Conservation (phyloP, 345 rosid species). For the sweet orange (Citrus sinensis) region DNA sequence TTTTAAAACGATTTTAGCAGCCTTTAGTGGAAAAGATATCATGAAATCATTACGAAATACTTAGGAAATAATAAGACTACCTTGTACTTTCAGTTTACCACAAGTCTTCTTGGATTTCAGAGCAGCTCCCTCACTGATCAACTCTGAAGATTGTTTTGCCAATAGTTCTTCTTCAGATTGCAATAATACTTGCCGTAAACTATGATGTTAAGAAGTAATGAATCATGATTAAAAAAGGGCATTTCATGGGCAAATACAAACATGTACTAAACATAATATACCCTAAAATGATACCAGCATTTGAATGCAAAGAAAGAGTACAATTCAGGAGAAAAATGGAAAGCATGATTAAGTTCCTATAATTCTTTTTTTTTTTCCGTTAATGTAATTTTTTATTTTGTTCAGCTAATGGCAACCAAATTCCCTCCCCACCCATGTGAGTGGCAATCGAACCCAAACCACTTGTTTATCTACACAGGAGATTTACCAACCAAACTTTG, state of each 20-base stretch:
- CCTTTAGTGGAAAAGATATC: not conserved
- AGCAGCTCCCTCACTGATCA: conserved; percentile 58
- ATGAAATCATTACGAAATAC: conserved; percentile 4
- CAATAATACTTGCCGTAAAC: conserved; percentile 64
- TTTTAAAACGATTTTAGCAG: conserved; percentile 13
- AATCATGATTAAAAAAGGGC: conserved; percentile 1
- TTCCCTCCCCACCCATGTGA: too few species aligned
- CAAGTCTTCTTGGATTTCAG: conserved; percentile 64
- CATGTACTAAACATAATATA: not conserved
- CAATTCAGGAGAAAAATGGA: not conserved
- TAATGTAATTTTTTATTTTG: too few species aligned
- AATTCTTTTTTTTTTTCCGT: not conserved
- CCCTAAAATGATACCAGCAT: not conserved
- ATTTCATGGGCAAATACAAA: not conserved
- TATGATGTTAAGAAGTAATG: conserved; percentile 9
- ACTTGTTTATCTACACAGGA: too few species aligned
- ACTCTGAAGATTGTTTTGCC: conserved; percentile 55
- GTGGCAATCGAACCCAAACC: too few species aligned
- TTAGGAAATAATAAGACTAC: conserved; percentile 28
- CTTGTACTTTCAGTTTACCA: conserved; percentile 92
- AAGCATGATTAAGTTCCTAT: not conserved
- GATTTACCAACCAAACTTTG: too few species aligned
- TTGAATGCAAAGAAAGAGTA: not conserved
- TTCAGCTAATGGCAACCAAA: too few species aligned
- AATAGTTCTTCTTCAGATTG: conserved; percentile 90